phyloP scores from a whole-genome alignment of 306 rosid species.

The Citrullus amarus region DNA sequence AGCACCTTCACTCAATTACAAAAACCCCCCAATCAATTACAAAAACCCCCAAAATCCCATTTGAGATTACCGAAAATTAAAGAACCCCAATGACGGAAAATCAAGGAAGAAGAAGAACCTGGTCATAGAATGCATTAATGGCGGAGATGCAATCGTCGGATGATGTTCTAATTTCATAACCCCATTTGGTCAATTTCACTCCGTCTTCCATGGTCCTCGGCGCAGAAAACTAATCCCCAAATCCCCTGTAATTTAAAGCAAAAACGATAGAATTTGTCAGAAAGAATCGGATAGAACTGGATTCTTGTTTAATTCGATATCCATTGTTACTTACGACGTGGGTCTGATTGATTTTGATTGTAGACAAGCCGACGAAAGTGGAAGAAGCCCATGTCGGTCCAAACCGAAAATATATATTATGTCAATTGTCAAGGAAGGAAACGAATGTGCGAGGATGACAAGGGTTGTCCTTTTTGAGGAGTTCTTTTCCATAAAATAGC shows the following conservation, averaged over 20 bases:
- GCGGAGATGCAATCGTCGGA: conserved; percentile 66
- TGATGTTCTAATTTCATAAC: conserved; percentile 51
- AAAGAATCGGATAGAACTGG: not conserved
- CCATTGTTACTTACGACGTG: not conserved
- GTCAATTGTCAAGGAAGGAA: not conserved
- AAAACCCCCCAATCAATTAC: not conserved
- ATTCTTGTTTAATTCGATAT: not conserved
- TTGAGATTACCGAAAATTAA: conserved; percentile 6
- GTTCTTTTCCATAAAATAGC: not conserved
- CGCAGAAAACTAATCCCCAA: not conserved
- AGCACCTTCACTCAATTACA: conserved; percentile 36
- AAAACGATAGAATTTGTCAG: not conserved
- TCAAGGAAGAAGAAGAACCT: conserved; percentile 20
- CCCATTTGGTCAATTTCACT: conserved; percentile 46
- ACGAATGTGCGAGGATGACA: not conserved
- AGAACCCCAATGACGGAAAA: not conserved
- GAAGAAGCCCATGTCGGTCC: not conserved
- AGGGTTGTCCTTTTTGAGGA: not conserved
- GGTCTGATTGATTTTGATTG: not conserved
- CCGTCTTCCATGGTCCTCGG: conserved; percentile 28
- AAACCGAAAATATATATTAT: not conserved
- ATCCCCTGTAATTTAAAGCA: not conserved
- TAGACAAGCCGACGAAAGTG: not conserved
- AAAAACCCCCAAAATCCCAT: conserved; percentile 4
- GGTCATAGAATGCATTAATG: conserved; percentile 56